Evolutionary conservation across 345 rosid species (phyloP).

Genomic region (Citrus inodora): DNA sequence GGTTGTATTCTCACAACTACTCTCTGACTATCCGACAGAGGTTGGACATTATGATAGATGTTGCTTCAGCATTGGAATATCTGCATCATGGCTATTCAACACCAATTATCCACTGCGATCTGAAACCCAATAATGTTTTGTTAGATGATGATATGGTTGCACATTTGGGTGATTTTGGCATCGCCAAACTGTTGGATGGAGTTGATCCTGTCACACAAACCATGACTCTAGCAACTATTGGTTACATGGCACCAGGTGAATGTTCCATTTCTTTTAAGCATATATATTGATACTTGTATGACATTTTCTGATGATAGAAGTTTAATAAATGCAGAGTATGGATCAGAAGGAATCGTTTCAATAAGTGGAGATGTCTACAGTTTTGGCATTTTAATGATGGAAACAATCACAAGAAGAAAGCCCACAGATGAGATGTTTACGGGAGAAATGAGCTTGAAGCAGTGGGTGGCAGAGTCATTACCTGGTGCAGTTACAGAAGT

Average conservation of each 20-base stretch:
- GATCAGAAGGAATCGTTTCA: background rate
- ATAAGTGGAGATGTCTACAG: constrained; percentile 14
- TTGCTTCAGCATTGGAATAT: constrained; percentile 10
- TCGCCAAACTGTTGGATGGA: background rate
- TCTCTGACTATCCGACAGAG: background rate
- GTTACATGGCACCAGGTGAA: background rate
- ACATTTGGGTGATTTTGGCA: background rate
- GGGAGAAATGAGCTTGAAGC: constrained; percentile 14
- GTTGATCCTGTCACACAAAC: background rate
- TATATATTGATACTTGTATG: too few relatives aligned
- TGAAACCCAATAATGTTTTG: background rate
- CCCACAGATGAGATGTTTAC: constrained; percentile 13
- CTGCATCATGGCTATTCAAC: constrained; percentile 2
- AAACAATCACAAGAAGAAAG: constrained; percentile 14
- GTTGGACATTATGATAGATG: background rate
- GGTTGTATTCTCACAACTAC: background rate
- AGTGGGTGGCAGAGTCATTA: constrained; percentile 5
- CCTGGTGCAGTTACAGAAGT: background rate
- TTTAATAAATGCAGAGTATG: background rate
- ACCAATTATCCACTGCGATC: background rate
- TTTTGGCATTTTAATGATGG: constrained; percentile 16
- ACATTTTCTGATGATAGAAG: too few relatives aligned
- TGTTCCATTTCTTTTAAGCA: background rate
- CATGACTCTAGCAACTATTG: background rate
- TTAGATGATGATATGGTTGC: background rate